phyloP scores from a whole-genome alignment of 2,329 filamentous ascomycete species.

The Graphilbum sp. region DNA sequence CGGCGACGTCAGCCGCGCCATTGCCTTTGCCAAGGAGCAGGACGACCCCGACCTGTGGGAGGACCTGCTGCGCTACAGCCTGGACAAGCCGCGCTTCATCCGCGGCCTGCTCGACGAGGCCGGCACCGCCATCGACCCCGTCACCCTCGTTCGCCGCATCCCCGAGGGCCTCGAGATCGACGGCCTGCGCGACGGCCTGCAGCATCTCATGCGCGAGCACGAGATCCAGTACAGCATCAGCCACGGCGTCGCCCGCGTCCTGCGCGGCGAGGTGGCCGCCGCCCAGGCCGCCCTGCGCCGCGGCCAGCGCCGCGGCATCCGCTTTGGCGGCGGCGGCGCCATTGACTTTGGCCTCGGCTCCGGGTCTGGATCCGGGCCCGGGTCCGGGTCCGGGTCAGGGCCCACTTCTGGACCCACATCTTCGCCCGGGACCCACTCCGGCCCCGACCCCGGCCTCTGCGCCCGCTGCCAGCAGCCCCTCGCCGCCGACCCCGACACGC shows the following conservation, averaged over 20 bases:
- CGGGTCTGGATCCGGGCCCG: no score
- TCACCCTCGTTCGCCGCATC: constrained; percentile 76
- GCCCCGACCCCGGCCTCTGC: constrained; percentile 44
- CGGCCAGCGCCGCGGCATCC: constrained; percentile 72
- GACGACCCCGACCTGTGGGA: constrained; percentile 90
- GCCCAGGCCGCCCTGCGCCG: constrained; percentile 68
- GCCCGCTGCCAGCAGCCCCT: constrained; percentile 41
- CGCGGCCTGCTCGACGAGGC: constrained; percentile 83
- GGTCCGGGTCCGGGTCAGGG: background rate
- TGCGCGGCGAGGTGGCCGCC: constrained; percentile 71
- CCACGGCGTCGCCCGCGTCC: constrained; percentile 70
- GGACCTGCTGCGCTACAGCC: constrained; percentile 83
- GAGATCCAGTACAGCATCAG: constrained; percentile 91
- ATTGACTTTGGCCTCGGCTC: no score
- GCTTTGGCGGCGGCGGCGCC: no score
- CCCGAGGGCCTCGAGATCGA: constrained; percentile 87
- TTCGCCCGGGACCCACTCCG: no score
- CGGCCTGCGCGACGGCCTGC: constrained; percentile 73
- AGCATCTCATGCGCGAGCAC: constrained; percentile 85
- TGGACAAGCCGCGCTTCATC: constrained; percentile 96
- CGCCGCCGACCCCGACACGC: constrained; percentile 48
- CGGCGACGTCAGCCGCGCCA: constrained; percentile 79
- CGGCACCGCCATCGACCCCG: constrained; percentile 83
- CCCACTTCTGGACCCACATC: no score
- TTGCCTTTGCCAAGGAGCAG: constrained; percentile 86